Conservation (phyloP, 1,139 yeast genomes). For the Scheffersomyces illinoinensis region DNA sequence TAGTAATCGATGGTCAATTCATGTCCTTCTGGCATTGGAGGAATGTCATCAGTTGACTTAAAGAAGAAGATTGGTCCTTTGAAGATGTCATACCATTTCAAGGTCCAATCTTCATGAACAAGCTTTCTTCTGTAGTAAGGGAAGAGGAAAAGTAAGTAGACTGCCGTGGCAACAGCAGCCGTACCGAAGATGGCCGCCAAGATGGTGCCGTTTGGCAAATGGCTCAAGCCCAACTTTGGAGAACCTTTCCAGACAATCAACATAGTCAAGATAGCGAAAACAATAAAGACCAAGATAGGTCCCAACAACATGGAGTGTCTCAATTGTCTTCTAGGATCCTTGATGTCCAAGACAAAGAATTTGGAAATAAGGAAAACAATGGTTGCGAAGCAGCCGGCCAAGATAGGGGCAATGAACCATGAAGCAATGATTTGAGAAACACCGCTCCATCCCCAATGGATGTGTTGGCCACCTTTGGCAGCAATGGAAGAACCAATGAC, state of each 20-base stretch:
- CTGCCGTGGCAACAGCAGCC: conserved; percentile 53
- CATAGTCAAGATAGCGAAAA: conserved; percentile 65
- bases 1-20: conserved; percentile 62
- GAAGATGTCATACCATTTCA: conserved; percentile 56
- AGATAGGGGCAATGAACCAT: conserved; percentile 78
- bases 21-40: conserved; percentile 66
- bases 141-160: conserved; percentile 56
- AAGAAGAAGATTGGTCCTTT: conserved; percentile 61
- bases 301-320: conserved; percentile 58
- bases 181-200: conserved; percentile 62
- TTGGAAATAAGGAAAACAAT: conserved; percentile 61
- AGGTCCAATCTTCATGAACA: conserved; percentile 66
- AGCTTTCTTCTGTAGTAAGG: conserved; percentile 68
- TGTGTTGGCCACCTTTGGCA: conserved; percentile 56
- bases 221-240: conserved; percentile 57
- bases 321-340: conserved; percentile 40
- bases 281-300: conserved; percentile 61
- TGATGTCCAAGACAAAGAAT: conserved; percentile 60
- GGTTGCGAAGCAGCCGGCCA: conserved; percentile 67
- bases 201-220: conserved; percentile 52
- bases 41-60: conserved; percentile 56
- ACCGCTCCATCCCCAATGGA: conserved; percentile 78
- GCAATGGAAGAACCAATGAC: conserved; percentile 77
- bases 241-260: conserved; percentile 72
- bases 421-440: conserved; percentile 75